Percentiles rank a stretch among this genome's conserved stretches.
Evolutionary conservation across 2,329 filamentous ascomycete genomes (phyloP).

Genomic region (Fusarium piperis): DNA sequence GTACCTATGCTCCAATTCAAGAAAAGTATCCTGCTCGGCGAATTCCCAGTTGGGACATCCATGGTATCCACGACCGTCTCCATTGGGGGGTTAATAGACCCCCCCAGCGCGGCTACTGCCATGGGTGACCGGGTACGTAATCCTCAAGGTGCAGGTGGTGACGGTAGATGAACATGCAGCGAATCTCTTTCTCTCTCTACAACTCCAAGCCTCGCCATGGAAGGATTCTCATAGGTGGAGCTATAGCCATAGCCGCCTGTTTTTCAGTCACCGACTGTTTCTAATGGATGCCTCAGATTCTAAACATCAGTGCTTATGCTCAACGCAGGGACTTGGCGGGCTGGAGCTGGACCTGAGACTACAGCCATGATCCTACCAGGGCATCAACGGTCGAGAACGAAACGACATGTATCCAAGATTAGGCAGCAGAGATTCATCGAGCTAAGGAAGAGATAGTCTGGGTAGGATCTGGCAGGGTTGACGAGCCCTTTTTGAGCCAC

Average conservation of each 20-base stretch:
- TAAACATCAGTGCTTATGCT: background rate
- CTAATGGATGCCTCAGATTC: background rate
- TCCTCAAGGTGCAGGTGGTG: background rate
- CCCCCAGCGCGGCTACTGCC: background rate
- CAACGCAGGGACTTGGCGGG: background rate
- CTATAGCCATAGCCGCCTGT: background rate
- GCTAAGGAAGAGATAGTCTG: background rate
- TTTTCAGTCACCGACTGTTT: slow-evolving; percentile 18
- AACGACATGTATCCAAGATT: background rate
- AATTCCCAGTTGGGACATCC: background rate
- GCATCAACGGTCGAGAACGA: background rate
- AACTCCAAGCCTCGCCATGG: background rate
- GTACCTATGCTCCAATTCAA: background rate
- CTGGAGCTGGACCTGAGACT: background rate
- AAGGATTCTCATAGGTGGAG: background rate
- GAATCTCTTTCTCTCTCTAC: background rate
- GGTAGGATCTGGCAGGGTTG: background rate
- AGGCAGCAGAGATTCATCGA: background rate
- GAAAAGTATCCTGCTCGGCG: background rate
- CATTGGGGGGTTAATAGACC: background rate
- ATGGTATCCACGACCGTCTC: background rate
- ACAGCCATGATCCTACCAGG: background rate
- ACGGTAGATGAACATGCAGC: background rate
- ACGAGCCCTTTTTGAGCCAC: background rate
- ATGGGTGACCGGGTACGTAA: background rate